Base-by-base conservation (phyloP, 768 basidiomycete species). In the Gymnopilus junonius region DNA sequence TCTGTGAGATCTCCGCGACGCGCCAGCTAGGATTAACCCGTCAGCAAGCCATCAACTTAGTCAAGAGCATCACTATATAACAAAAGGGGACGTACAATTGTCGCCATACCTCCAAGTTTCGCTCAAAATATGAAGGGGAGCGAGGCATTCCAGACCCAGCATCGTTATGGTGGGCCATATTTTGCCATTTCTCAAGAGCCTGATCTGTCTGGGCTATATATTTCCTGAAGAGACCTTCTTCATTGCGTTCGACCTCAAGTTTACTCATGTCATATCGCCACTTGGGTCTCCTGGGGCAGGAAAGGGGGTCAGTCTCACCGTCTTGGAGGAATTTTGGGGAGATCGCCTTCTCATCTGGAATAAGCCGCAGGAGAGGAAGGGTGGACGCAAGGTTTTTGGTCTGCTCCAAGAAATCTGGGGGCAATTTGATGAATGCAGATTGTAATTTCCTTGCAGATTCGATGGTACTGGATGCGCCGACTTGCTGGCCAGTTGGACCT, bases 51-150 rank as follows among this genome's bases (percentile, higher is more conserved):
- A 25, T 20, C 31, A 25, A 35, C 21, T 54, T n/a, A n/a, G n/a
- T n/a, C n/a, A n/a, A n/a, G n/a, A n/a, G n/a, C n/a, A n/a, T n/a
- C n/a, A n/a, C n/a, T n/a, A n/a, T n/a, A n/a, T n/a, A n/a, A n/a
- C n/a, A n/a, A n/a, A n/a, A n/a, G n/a, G n/a, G n/a, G n/a, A 82
- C 91, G 68, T 74, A 93, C 87, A 98, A 77, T 78, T 98, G 97
- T 65, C 96, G 78, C 95, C 95, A 98, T 14, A 97, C 95, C 71
- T 97, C 93, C 46, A 97, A 70, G 73, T 98, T 97, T 42, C 92
- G 84, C 75, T 97, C 95, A 73, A 88, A 97, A 75, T 90, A 89
- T 1, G 91, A 89, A 2, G 91, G 87, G 3, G 92, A 90, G 45
- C 79, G 77, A 10, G 87, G 87, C 83, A 88, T 80, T 29, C 67